Evolutionary conservation across 306 rosid species (phyloP), one percentile per base, ranked within the genome.

Genomic region (Echinosophora koreensis): DNA sequence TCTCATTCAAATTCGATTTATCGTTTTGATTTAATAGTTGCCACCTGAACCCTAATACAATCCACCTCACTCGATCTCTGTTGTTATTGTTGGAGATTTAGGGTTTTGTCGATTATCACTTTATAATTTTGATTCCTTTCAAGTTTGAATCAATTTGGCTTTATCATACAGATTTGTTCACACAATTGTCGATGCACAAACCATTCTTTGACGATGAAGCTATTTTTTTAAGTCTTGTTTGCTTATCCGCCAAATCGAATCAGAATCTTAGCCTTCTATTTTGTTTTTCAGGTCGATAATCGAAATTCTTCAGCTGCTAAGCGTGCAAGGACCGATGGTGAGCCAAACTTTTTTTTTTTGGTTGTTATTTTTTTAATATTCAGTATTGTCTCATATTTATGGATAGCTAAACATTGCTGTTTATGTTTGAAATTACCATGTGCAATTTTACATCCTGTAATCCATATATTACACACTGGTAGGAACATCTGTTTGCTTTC

Each of bases 241-340:
- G 68, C 27, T 49, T 57, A 49, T 18, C 14, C 9, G 5, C 18
- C 5, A 4, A 6, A 76, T 62, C 30, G 7, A 76, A 44, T 71
- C 9, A 3, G 69, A 77, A 63, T 56, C 58, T 77, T 49, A 35
- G 5, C 14, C 12, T 52, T 74, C 4, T 6, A 2, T 18, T 82
- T 37, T 59, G 9, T 8, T 11, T 41, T 84, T 61, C 87, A 95
- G 99, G 94, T 92, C 55, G 99, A 92, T 82, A 91, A 86, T 85
- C 90, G 99, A 80, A 92, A 91, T 81, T 96, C 99, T 38, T 96
- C 99, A 12, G 98, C 99, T 14, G 82, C 93, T 34, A 96, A 96
- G 92, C 99, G 99, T 68, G 99, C 99, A 22, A 82, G 99, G 90
- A 92, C 99, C 61, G 99, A 96, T 78, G 99, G 99, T 96, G 80